phyloP scores from a whole-genome alignment of 352 stramenopile genomes.

The Paralagenidium karlingii region DNA sequence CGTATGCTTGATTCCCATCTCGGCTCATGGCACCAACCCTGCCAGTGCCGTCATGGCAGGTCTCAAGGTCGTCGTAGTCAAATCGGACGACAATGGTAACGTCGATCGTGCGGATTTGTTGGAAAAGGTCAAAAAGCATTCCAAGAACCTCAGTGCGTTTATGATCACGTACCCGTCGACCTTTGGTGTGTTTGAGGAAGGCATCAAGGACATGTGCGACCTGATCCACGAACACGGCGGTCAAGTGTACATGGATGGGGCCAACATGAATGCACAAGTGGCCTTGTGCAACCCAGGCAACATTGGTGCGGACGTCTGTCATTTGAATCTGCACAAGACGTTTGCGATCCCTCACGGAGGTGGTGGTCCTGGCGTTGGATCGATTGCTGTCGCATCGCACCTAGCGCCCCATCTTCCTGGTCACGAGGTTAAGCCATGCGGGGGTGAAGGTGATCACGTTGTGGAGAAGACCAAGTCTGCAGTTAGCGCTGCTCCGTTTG shows the following conservation, averaged over 20 bases:
- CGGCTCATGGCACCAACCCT: slow-evolving; percentile 98
- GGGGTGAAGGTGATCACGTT: slow-evolving; percentile 64
- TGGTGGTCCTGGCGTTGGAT: slow-evolving; percentile 89
- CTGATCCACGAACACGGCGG: slow-evolving; percentile 93
- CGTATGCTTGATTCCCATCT: slow-evolving; percentile 97
- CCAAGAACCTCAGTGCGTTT: slow-evolving; percentile 92
- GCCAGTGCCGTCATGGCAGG: slow-evolving; percentile 95
- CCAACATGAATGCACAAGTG: slow-evolving; percentile 99
- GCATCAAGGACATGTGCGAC: slow-evolving; percentile 94
- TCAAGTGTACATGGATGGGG: slow-evolving; percentile 99
- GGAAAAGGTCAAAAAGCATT: slow-evolving; percentile 93
- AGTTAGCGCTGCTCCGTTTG: slow-evolving; percentile 93
- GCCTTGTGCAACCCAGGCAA: slow-evolving; percentile 92
- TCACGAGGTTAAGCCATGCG: slow-evolving; percentile 80
- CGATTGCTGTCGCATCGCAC: slow-evolving; percentile 88
- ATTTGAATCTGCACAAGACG: slow-evolving; percentile 99
- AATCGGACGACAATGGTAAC: slow-evolving; percentile 94
- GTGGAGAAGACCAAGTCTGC: slow-evolving; percentile 68
- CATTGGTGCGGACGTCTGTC: slow-evolving; percentile 97
- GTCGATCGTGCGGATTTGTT: slow-evolving; percentile 93
- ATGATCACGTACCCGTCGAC: slow-evolving; percentile 99
- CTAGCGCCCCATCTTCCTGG: slow-evolving; percentile 94
- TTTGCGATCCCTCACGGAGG: slow-evolving; percentile 99
- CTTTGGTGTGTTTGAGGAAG: slow-evolving; percentile 98
- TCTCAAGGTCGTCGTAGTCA: slow-evolving; percentile 96